A percentile compares a stretch with the other conserved stretches of the same genome.
These are phyloP conservation scores for Friedmanniomyces endolithicus DNA, from an alignment of 495 filamentous ascomycete species.

Conservation along the genomic window DNA sequence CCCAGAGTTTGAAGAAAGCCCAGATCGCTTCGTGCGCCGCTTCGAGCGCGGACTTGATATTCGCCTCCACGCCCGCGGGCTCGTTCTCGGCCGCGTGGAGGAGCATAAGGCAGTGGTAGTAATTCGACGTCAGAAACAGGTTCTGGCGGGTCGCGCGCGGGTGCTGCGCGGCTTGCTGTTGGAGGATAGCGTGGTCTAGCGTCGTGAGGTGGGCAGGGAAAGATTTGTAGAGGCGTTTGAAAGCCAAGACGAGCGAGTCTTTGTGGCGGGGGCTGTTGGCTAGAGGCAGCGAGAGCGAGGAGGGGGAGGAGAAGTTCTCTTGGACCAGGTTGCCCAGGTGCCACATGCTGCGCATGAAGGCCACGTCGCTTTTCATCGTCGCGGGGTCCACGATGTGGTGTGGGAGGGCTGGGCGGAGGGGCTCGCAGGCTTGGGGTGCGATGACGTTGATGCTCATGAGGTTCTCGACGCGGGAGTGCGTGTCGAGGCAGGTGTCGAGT, in stretches of 20 bases:
- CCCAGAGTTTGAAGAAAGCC: constrained; percentile 53
- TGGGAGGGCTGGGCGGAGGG: constrained; percentile 13
- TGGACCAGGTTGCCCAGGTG: constrained; percentile 59
- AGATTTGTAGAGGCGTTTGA: constrained; percentile 47
- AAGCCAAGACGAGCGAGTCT: constrained; percentile 47
- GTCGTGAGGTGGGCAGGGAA: constrained; percentile 52
- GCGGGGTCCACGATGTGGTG: constrained; percentile 35
- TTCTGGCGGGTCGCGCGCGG: constrained; percentile 53
- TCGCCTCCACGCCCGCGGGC: constrained; percentile 41
- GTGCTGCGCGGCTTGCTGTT: constrained; percentile 37
- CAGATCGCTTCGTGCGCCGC: constrained; percentile 52
- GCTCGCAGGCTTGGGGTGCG: constrained; percentile 19
- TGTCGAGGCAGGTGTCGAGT: constrained; percentile 10
- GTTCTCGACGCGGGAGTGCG: constrained; percentile 23
- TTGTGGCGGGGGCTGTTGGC: constrained; percentile 46
- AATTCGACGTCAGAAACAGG: constrained; percentile 56
- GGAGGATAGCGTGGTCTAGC: constrained; percentile 43
- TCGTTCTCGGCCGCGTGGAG: constrained; percentile 49
- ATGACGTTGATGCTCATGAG: constrained; percentile 33
- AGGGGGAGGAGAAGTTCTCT: constrained; percentile 52
- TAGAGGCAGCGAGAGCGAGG: constrained; percentile 53
- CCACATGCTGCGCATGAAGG: constrained; percentile 59
- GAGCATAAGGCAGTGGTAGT: constrained; percentile 63
- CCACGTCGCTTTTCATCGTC: constrained; percentile 42
- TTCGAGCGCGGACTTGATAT: constrained; percentile 52